Evolutionary conservation across 2,329 filamentous ascomycete species (phyloP).

Genomic region (Penicillium sp.): DNA sequence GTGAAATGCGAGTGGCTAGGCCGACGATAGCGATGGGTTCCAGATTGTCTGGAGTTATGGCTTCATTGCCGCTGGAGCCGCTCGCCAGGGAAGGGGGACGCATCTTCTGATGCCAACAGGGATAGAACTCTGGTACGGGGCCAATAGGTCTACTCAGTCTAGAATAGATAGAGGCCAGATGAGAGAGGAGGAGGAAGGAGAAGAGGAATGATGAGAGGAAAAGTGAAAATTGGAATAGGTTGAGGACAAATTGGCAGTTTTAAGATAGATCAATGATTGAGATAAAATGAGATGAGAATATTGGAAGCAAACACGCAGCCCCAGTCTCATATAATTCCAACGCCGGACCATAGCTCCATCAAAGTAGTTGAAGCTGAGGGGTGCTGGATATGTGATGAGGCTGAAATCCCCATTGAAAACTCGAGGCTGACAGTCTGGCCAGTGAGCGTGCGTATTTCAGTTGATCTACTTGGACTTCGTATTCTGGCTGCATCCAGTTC

Average conservation of each 20-base stretch:
- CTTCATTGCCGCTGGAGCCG: not conserved
- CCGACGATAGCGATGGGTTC: slow-evolving; percentile 41
- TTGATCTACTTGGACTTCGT: not conserved
- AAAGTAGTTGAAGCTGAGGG: not conserved
- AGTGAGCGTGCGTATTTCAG: not conserved
- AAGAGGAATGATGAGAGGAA: not conserved
- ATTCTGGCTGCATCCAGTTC: not conserved
- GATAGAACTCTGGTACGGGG: not conserved
- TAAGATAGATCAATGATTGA: not conserved
- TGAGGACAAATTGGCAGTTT: not conserved
- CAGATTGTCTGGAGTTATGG: slow-evolving; percentile 6
- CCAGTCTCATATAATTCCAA: not conserved
- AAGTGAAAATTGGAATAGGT: no score
- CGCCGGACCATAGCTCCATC: not conserved
- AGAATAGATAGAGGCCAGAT: not conserved
- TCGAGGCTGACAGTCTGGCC: not conserved
- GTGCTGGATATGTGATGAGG: not conserved
- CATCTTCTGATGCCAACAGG: slow-evolving; percentile 3
- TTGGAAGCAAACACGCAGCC: not conserved
- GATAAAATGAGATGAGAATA: not conserved
- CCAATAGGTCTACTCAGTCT: not conserved
- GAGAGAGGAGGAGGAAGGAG: not conserved
- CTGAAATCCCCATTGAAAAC: not conserved
- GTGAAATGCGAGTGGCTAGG: slow-evolving; percentile 31
- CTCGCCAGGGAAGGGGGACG: slow-evolving; percentile 6